These are phyloP conservation scores for Fusarium sp. DNA, from an alignment of 2,329 filamentous ascomycete genomes.

Conservation along the genomic window DNA sequence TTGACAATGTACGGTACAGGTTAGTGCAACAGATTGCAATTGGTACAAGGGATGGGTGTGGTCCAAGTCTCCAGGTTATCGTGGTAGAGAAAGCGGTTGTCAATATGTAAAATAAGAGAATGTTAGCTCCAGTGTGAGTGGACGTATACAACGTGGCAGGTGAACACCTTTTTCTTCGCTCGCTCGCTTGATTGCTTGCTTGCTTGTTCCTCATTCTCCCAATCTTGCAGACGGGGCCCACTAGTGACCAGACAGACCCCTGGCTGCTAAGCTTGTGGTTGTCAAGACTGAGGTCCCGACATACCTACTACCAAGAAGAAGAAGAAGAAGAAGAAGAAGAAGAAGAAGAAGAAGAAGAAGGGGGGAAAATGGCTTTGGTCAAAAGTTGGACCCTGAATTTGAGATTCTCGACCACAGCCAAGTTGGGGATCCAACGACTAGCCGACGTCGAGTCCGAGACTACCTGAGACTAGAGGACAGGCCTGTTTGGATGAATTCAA, in stretches of 20 bases:
- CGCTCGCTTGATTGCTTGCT: background rate
- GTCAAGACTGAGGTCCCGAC: background rate
- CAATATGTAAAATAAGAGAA: background rate
- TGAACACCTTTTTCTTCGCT: slow-evolving; percentile 17
- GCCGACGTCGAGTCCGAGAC: slow-evolving; percentile 2
- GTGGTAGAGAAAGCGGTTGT: slow-evolving; percentile 2
- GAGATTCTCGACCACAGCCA: slow-evolving; percentile 24
- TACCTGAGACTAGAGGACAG: background rate
- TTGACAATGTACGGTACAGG: slow-evolving; percentile 1
- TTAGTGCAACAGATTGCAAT: background rate
- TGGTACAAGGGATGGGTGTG: background rate
- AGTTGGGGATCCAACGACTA: background rate
- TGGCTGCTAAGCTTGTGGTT: background rate
- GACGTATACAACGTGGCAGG: slow-evolving; percentile 35
- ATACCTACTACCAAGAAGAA: background rate
- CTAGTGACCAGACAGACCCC: slow-evolving; percentile 17
- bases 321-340: slow-evolving; percentile 8
- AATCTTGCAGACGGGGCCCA: background rate
- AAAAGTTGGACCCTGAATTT: slow-evolving; percentile 36
- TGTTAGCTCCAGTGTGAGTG: slow-evolving; percentile 15
- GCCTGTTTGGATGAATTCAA: slow-evolving; percentile 14
- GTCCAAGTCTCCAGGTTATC: background rate
- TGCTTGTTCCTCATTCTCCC: background rate
- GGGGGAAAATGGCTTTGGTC: slow-evolving; percentile 13
- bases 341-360: background rate